Percentiles rank a stretch among this genome's conserved stretches.
phyloP scores from a whole-genome alignment of 768 basidiomycete species.

The Amanita rubescens region DNA sequence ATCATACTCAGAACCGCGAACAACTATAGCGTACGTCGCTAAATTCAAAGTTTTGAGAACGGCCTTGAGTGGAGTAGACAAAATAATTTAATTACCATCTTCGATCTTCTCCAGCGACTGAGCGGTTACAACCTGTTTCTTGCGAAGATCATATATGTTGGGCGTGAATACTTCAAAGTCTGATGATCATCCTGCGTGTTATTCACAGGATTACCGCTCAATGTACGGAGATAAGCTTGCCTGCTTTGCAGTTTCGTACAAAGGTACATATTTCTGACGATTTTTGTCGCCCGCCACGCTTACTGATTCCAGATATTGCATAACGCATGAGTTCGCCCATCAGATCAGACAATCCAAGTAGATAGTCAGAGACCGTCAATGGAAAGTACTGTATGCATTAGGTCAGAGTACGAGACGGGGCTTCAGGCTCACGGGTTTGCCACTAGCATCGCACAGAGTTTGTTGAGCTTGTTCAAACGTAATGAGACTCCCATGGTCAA shows the following conservation, averaged over 20 bases:
- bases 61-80: background rate
- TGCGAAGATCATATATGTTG: slow-evolving; percentile 62
- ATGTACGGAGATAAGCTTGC: slow-evolving; percentile 23
- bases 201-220: slow-evolving; percentile 3
- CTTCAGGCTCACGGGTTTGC: slow-evolving; percentile 53
- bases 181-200: slow-evolving; percentile 22
- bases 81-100: slow-evolving; percentile 52
- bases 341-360: slow-evolving; percentile 88
- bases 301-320: slow-evolving; percentile 76
- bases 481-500: slow-evolving; percentile 63
- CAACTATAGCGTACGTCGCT: slow-evolving; percentile 69
- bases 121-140: slow-evolving; percentile 82
- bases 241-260: slow-evolving; percentile 68
- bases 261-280: slow-evolving; percentile 62
- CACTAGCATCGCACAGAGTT: slow-evolving; percentile 45
- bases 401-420: background rate
- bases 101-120: slow-evolving; percentile 95
- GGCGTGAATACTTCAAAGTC: slow-evolving; percentile 78
- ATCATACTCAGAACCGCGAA: slow-evolving; percentile 70
- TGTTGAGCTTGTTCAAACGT: slow-evolving; percentile 60
- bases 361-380: slow-evolving; percentile 74
- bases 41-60: slow-evolving; percentile 6
- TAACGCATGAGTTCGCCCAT: slow-evolving; percentile 97
- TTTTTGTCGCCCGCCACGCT: slow-evolving; percentile 54
- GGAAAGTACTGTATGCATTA: slow-evolving; percentile 57